Base-by-base conservation (phyloP, 2,329 filamentous ascomycete genomes). In the Teratosphaeria nubilosa region DNA sequence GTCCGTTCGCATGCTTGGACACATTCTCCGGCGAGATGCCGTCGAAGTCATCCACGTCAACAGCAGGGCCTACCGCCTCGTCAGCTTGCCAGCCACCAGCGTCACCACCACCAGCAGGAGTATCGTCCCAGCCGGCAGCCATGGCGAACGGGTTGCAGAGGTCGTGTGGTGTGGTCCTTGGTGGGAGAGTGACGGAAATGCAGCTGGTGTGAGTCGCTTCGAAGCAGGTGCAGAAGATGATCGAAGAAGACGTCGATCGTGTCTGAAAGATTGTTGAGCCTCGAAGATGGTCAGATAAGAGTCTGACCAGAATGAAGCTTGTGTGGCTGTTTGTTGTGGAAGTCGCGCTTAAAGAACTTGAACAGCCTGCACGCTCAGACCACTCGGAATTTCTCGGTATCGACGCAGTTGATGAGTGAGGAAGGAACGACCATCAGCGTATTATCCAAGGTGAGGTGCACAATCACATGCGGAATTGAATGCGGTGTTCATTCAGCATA, bases 1-100 rank as follows among this genome's bases (percentile, higher is more conserved):
- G 56, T 16, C 30, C 64, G 31, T 54, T 62, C 34, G 66, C 70
- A 50, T 71, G 68, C 64, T 68, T 69, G 58, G 64, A 67, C 53
- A 63, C 57, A 56, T 70, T 69, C 13, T 64, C 60, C 20, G 53
- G 54, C 13, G 66, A 59, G 56, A 68, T 64, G 31, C 59, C 65
- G 32, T 50, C 52, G 54, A 53, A 58, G 51, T 30, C 54, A 34
- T 57, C 59, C 53, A 14, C 37, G 41, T 57, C 59, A 55, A 14
- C 37, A 54, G 34, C 5, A 22, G 51, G 7, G 27, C 27, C 27
- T 30, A 30, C 56, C 48, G 25, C 51, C 25, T 32, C 58, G 48
- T 68, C 65, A 1, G 59, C 55, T 52, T 65, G 63, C 63, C 65
- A 69, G 24, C 50, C 57, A 32, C 60, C 62, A 53, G 58, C 62